These are phyloP conservation scores for Silene conica DNA, from an alignment of 148 eudicot genomes.

Conservation along the genomic window DNA sequence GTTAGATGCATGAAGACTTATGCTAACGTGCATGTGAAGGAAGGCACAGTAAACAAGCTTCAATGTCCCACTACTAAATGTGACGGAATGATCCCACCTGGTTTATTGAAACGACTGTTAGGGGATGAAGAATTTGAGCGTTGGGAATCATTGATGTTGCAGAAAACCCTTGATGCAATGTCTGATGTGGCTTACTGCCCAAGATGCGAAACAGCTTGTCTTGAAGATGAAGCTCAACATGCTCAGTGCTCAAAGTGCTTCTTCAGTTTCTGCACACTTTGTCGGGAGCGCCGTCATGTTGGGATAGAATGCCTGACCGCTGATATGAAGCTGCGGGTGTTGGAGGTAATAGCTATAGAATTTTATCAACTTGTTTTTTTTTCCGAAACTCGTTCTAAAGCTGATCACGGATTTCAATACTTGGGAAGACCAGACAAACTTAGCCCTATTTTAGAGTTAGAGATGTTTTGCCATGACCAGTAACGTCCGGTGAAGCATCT, in stretches of 20 bases:
- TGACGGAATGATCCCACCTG: constrained; percentile 88
- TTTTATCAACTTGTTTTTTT: too few species aligned
- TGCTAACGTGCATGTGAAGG: constrained; percentile 63
- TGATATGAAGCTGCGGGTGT: constrained; percentile 63
- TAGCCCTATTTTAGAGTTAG: too few species aligned
- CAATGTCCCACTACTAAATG: constrained; percentile 75
- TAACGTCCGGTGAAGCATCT: too few species aligned
- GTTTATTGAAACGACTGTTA: constrained; percentile 63
- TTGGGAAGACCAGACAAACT: too few species aligned
- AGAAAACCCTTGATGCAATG: constrained; percentile 85
- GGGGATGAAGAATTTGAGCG: constrained; percentile 72
- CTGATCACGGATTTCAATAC: too few species aligned
- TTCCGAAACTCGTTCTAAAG: too few species aligned
- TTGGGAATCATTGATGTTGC: constrained; percentile 76
- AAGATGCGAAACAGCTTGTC: constrained; percentile 88
- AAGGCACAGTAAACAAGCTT: constrained; percentile 72
- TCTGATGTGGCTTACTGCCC: constrained; percentile 90
- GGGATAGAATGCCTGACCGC: constrained; percentile 75
- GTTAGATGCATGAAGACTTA: constrained; percentile 76
- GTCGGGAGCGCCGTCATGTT: constrained; percentile 78
- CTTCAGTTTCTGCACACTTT: constrained; percentile 85
- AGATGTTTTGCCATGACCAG: neutral
- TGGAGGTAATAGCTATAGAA: constrained; percentile 47
- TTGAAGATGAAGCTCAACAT: constrained; percentile 77
- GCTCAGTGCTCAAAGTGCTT: constrained; percentile 93